Evolutionary conservation across 2,329 filamentous ascomycete genomes (phyloP), one percentile per base, ranked within the genome.

Genomic region (Acarospora socialis): DNA sequence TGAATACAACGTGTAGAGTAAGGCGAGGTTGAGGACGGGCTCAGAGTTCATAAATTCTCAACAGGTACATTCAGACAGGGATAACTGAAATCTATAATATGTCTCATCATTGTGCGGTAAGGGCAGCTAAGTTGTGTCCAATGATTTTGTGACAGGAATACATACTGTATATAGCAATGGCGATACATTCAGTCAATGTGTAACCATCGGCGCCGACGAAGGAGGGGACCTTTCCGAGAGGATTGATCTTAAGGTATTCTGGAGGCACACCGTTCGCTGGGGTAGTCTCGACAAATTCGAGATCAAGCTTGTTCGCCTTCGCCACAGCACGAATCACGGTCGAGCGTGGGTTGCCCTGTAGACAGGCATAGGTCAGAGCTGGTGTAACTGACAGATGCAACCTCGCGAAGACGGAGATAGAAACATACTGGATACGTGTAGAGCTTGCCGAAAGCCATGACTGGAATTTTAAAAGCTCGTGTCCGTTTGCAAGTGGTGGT

Each of bases 121-220:
- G 29, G 33, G 34, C 22, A 36, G 30, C 30, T 33, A 36, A 44
- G 36, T 38, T 36, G 43, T 39, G 22, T 34, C 33, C 27, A 32
- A 37, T 39, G 36, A 30, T 33, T 44, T 46, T 48, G 24, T 14
- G 21, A 30, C 32, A 39, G n/a, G n/a, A n/a, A n/a, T 20, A 83
- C 87, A 53, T 81, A 98, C 90, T 66, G 71, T 95, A 98, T 68
- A 98, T 81, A 57, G 84, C 82, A 54, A 98, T 87, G 60, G 90
- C 90, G 52, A 95, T 86, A 63, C 61, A 70, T 77, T 98, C 90
- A 43, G 73, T 77, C 50, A 98, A 74, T 51, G 74, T 66, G 64
- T 81, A 95, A 61, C 86, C 87, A 63, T 98, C 90, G 54, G 77
- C 69, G 57, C 86, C 86, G 52, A 87, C 72, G 56, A 98, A 95